Percentiles rank a stretch among this genome's conserved stretches.
Evolutionary conservation across 345 rosid species (phyloP).

Genomic region (Eucalyptus globulus): DNA sequence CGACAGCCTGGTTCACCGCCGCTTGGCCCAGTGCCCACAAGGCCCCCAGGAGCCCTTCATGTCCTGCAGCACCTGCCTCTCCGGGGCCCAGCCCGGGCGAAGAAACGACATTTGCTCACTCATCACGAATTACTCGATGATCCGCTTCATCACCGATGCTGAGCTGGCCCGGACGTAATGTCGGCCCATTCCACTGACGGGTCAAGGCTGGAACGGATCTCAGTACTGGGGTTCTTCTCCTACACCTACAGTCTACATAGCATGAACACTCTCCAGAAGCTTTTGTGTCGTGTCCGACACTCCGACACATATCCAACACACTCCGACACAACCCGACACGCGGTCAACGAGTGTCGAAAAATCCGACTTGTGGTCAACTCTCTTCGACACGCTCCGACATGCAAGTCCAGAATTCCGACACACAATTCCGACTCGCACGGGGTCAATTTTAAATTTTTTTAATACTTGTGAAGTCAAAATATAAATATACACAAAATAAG

Average conservation of each 20-base stretch:
- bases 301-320: no score
- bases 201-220: slow-evolving; percentile 22
- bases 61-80: slow-evolving; percentile 3
- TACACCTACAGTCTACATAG: not conserved
- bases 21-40: slow-evolving; percentile 13
- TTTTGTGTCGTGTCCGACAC: no score
- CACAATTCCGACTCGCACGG: no score
- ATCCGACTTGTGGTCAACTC: no score
- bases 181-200: slow-evolving; percentile 15
- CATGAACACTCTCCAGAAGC: no score
- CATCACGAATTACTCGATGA: slow-evolving; percentile 11
- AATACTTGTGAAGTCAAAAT: no score
- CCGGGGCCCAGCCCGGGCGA: slow-evolving; percentile 25
- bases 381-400: no score
- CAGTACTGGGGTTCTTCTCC: slow-evolving; percentile 10
- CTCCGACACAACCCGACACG: no score
- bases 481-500: no score
- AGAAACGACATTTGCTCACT: slow-evolving; percentile 24
- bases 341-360: no score
- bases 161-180: slow-evolving; percentile 12
- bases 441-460: no score
- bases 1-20: slow-evolving; percentile 8
- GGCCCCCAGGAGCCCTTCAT: not conserved
- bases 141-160: not conserved
- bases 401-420: no score